Percentiles rank a stretch among this genome's conserved stretches.
Conservation (phyloP, 805 yeast species). For the Metschnikowia arizonensis region DNA sequence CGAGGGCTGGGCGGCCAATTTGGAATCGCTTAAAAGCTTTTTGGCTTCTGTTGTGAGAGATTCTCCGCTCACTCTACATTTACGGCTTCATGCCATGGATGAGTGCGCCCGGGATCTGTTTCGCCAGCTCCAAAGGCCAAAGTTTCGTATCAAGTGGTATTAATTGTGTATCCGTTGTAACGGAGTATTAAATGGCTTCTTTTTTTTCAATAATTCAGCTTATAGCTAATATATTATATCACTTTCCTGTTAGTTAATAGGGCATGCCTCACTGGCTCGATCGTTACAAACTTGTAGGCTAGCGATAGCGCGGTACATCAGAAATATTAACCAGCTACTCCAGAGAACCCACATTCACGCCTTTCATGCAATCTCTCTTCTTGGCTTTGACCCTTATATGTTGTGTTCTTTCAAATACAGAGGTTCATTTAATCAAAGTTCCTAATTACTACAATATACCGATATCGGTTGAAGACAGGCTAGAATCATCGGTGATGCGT, state of each 20-base stretch:
- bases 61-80: conserved; percentile 6
- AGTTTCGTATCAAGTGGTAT: background rate
- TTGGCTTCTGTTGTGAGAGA: conserved; percentile 3
- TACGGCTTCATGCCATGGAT: conserved; percentile 4
- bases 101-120: conserved; percentile 1
- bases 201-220: too few species aligned
- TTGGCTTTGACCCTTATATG: background rate
- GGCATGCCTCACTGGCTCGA: background rate
- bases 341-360: background rate
- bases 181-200: too few species aligned
- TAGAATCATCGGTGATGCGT: conserved; percentile 2
- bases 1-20: conserved; percentile 23
- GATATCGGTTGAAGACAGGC: conserved; percentile 7
- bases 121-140: background rate
- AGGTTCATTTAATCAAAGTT: conserved; percentile 27
- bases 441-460: conserved; percentile 38
- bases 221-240: background rate
- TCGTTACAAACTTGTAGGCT: too few species aligned
- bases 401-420: conserved; percentile 32
- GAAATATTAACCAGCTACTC: background rate
- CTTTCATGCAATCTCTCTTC: background rate
- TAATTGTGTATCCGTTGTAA: background rate
- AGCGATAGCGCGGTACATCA: background rate
- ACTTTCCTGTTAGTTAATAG: background rate
- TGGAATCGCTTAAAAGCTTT: conserved; percentile 12